Base-by-base conservation (phyloP, 2,329 filamentous ascomycete genomes). In the Pseudogymnoascus sp. region DNA sequence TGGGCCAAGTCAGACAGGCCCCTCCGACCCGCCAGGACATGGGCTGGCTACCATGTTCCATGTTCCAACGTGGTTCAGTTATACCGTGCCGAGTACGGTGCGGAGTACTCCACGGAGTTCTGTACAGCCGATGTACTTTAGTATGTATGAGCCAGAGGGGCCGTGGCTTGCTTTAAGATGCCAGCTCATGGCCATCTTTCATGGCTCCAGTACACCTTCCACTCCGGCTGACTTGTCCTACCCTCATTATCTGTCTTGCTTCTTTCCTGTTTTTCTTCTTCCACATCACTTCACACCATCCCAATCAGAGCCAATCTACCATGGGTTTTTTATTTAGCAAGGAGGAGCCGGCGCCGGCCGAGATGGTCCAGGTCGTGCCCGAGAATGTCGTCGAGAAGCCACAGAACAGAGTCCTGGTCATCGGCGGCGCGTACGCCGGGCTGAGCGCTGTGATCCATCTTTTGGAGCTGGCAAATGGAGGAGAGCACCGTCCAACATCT, bases 391-490 rank as follows among this genome's bases (percentile, higher is more conserved):
- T 11, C 10, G 59, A 60, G 19, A 37, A 40, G 33, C 59, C 59
- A 6, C 33, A 38, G 38, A 60, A 60, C 72, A 82, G 78, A 68
- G 79, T 92, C 10, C 79, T 92, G 38, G 78, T 92, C 62, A 81
- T 88, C 33, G 89, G 89, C 38, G 88, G 87, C 66, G 88, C 86
- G 40, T 92, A 92, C 69, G 84, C 81, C n/a, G 89, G 89, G 35
- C 79, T 92, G 4, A 82, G 86, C 11, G 81, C 84, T 1, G 83
- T 85, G 5, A 75, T 89, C 68, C 89, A 89, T 71, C 79, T 93
- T 6, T 75, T 88, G 19, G 87, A 91, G 70, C 78, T 89, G 37
- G 83, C 83, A 64, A 78, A 82, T 63, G 86, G 86, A 16, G 76
- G 79, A 65, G 71, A 75, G 6, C 65, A 60, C 70, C 64, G 60